Evolutionary conservation across 768 basidiomycete genomes (phyloP).

Genomic region (Cystofilobasidium ferigula): DNA sequence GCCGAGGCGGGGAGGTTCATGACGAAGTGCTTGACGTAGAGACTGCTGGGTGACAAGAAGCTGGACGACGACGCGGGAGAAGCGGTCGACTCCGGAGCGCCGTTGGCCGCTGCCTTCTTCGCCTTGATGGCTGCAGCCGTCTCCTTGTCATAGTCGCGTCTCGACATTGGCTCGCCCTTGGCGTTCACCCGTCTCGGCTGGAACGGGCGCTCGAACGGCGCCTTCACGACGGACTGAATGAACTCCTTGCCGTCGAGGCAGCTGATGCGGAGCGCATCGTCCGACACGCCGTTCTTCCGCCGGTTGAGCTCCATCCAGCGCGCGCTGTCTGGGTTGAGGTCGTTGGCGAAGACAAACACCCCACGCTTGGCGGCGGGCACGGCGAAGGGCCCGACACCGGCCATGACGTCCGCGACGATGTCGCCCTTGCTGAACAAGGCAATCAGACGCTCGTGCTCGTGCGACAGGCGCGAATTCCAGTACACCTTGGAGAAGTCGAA

Average conservation of each 20-base stretch:
- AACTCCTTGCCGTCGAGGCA: conserved; percentile 82
- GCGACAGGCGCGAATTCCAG: conserved; percentile 92
- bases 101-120: neutral
- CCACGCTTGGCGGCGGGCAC: conserved; percentile 87
- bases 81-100: neutral
- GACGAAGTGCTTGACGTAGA: conserved; percentile 72
- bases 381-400: conserved; percentile 94
- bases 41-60: too few relatives aligned
- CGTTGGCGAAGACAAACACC: conserved; percentile 80
- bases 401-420: conserved; percentile 85
- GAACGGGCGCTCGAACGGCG: neutral
- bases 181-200: neutral
- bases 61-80: neutral
- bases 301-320: conserved; percentile 67
- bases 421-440: conserved; percentile 52
- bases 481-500: conserved; percentile 95
- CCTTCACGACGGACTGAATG: conserved; percentile 42
- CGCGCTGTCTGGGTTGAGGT: conserved; percentile 79
- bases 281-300: conserved; percentile 59
- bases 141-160: neutral
- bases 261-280: conserved; percentile 54
- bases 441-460: conserved; percentile 81
- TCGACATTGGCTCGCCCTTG: neutral
- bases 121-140: neutral
- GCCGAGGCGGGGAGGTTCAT: conserved; percentile 97